Base-by-base conservation (phyloP, 441 rosid species). In the Rhodomyrtus psidioides region DNA sequence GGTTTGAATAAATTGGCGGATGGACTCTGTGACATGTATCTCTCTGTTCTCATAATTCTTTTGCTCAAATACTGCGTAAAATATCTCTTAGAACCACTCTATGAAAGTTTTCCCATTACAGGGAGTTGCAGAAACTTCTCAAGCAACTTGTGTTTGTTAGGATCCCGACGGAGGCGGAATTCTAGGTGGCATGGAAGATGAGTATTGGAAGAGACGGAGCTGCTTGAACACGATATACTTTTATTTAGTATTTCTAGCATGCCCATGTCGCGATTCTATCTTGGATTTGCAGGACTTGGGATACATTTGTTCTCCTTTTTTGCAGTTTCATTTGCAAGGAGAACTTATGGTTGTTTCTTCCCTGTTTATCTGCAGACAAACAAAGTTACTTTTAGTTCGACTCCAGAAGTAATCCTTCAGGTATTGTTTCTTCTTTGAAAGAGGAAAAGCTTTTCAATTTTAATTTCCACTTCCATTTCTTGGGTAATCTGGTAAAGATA, bases 161-260 rank as follows among this genome's bases (percentile, higher is more conserved):
- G 88, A 86, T 94, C 84, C 89, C 94, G 89, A 92, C 99, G 28
- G 99, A 96, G 89, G 92, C 93, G 44, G 98, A 96, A 89, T 95
- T 96, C 87, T 96, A 98, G 98, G 96, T 97, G 30, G 89, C 98
- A 81, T 93, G 98, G 87, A 94, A 93, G 98, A 96, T 94, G 90
- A 82, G 87, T 81, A 30, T 62, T 30, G 17, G 75, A 62, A 30
- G 75, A 30, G 3, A 62, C 24, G 30, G 4, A 62, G 75, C 44
- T 62, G 75, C 44, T 62, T 30, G 44, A 12, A 17, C 44, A 30
- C 6, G 13, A 62, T 30, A 30, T 30, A 2, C 17, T 30, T 62
- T 28, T 17, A 62, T 30, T 23, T 7, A 21, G 57, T 3, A 42
- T 42, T 42, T 42, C 83, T 6, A 59, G 12, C 81, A 24, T 70